phyloP scores from a whole-genome alignment of 441 rosid genomes.

The Erodium moschatum region DNA sequence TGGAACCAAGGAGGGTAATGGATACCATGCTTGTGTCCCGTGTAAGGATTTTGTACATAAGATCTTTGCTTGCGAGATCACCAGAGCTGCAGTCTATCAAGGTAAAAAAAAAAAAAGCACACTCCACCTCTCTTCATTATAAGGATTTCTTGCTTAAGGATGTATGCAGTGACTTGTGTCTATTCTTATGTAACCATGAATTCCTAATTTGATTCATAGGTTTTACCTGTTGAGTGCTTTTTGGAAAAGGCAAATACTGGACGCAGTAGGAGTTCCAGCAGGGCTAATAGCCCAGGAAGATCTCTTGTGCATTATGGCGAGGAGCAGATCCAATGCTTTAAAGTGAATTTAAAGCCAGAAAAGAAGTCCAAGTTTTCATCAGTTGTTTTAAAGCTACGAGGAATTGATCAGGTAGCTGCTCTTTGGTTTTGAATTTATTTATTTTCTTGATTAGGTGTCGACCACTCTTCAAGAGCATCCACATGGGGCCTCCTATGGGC shows the following conservation, averaged over 20 bases:
- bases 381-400: slow-evolving; percentile 93
- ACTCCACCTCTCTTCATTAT: slow-evolving; percentile 9
- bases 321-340: slow-evolving; percentile 67
- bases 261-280: slow-evolving; percentile 89
- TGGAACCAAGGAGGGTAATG: slow-evolving; percentile 97
- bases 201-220: slow-evolving; percentile 35
- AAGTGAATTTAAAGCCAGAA: slow-evolving; percentile 84
- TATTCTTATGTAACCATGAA: slow-evolving; percentile 12
- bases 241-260: slow-evolving; percentile 68
- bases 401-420: slow-evolving; percentile 73
- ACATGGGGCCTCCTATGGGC: too few relatives aligned
- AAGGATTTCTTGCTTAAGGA: slow-evolving; percentile 14
- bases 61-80: slow-evolving; percentile 92
- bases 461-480: background rate
- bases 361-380: slow-evolving; percentile 88
- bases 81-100: slow-evolving; percentile 96
- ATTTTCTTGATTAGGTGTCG: background rate
- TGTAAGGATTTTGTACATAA: slow-evolving; percentile 83
- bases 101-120: slow-evolving; percentile 32
- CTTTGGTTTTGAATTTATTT: background rate
- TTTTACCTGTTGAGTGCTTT: slow-evolving; percentile 69
- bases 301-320: slow-evolving; percentile 67
- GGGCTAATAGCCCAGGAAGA: slow-evolving; percentile 92
- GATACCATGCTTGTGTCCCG: slow-evolving; percentile 99
- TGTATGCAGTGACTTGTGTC: slow-evolving; percentile 11